A percentile compares a stretch with the other conserved stretches of the same genome.
Evolutionary conservation across 75 land plant species (phyloP).

Genomic region (Cunninghamia lanceolata): DNA sequence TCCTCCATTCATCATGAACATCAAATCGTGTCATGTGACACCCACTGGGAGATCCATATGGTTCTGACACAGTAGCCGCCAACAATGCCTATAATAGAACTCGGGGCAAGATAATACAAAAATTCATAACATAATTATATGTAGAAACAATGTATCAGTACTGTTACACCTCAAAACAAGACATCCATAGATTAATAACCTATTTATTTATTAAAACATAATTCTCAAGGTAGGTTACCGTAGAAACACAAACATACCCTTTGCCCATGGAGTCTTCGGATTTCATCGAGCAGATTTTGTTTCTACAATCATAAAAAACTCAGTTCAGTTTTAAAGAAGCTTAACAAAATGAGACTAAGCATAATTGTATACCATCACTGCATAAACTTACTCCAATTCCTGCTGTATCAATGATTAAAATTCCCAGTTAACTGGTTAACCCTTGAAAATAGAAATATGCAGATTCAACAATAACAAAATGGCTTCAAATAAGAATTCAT

Average conservation of each 20-base stretch:
- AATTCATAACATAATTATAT: not conserved
- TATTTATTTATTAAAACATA: not conserved
- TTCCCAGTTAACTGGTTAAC: not conserved
- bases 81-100: constrained; percentile 4
- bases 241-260: not conserved
- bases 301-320: not conserved
- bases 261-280: not conserved
- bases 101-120: not conserved
- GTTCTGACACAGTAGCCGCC: constrained; percentile 1
- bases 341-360: not conserved
- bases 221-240: not conserved
- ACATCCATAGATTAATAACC: not conserved
- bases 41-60: not conserved
- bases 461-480: too few relatives aligned
- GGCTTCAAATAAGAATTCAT: not conserved
- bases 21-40: not conserved
- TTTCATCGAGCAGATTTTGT: not conserved
- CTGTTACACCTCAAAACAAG: not conserved
- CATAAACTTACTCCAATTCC: not conserved
- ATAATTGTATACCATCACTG: not conserved
- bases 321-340: not conserved
- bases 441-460: not conserved
- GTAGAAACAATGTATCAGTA: not conserved
- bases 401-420: not conserved
- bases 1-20: not conserved